phyloP scores from a whole-genome alignment of 257 asterid species.

The Solanum sparsipilum region DNA sequence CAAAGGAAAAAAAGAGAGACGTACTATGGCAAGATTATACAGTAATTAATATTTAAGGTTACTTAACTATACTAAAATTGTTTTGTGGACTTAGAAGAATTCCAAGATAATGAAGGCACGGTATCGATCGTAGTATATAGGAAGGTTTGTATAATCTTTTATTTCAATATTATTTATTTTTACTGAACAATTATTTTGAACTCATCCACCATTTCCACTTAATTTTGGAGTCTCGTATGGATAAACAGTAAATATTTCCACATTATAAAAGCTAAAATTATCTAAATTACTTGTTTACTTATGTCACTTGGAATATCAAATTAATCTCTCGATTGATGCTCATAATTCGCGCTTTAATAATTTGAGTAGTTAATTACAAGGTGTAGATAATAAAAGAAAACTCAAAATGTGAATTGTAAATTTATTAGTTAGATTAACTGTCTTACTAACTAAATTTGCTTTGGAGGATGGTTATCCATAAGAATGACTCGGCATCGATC shows the following conservation, averaged over 20 bases:
- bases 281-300: neutral
- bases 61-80: neutral
- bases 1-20: neutral
- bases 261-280: neutral
- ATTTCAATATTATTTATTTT: neutral
- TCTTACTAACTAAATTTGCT: neutral
- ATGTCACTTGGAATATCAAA: neutral
- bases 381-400: neutral
- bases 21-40: neutral
- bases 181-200: neutral
- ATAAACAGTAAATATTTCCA: neutral
- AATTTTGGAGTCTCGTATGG: neutral
- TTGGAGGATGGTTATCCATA: too few species aligned
- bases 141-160: neutral
- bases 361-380: too few species aligned
- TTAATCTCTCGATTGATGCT: neutral
- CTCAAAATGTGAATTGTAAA: neutral
- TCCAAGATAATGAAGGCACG: neutral
- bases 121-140: neutral
- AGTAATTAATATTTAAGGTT: neutral
- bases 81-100: neutral
- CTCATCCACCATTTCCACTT: neutral
- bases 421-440: neutral
- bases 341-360: neutral
- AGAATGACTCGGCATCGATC: too few species aligned